Percentiles rank a stretch among this genome's conserved stretches.
These are phyloP conservation scores for Elsinoe arachidis DNA, from an alignment of 2,329 filamentous ascomycete genomes.

Conservation along the genomic window DNA sequence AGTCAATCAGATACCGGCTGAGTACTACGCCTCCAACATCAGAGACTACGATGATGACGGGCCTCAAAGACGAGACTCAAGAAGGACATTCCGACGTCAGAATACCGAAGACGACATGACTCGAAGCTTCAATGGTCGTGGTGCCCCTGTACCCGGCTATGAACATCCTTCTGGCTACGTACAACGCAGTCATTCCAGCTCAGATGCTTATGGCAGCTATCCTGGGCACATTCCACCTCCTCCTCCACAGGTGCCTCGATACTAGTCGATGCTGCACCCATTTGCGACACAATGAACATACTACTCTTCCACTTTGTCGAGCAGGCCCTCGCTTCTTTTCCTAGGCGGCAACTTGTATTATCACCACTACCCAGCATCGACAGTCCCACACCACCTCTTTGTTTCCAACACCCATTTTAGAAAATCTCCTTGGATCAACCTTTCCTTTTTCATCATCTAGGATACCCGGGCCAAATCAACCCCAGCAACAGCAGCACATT, in stretches of 20 bases:
- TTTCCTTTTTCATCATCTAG: neutral
- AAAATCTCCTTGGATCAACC: constrained; percentile 1
- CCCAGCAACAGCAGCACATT: neutral
- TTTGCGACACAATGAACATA: neutral
- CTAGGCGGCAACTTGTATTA: neutral
- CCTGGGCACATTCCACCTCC: neutral
- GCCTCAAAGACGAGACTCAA: constrained; percentile 4
- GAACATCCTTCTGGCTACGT: constrained; percentile 1
- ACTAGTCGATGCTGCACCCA: neutral
- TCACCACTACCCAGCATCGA: neutral
- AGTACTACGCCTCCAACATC: constrained; percentile 17
- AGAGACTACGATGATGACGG: constrained; percentile 11
- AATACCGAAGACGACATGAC: constrained; percentile 11
- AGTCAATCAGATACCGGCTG: constrained; percentile 14
- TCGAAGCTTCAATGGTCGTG: neutral
- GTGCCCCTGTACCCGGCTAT: neutral
- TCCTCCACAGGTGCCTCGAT: neutral
- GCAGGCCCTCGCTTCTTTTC: constrained; percentile 7
- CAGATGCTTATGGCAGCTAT: constrained; percentile 5
- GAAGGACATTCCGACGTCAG: constrained; percentile 11
- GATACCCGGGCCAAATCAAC: constrained; percentile 5
- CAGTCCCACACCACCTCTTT: neutral
- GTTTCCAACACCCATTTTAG: neutral
- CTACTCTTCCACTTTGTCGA: neutral
- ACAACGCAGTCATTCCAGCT: neutral